phyloP scores from a whole-genome alignment of 2,329 filamentous ascomycete species.

The Aspergillus glaucus region DNA sequence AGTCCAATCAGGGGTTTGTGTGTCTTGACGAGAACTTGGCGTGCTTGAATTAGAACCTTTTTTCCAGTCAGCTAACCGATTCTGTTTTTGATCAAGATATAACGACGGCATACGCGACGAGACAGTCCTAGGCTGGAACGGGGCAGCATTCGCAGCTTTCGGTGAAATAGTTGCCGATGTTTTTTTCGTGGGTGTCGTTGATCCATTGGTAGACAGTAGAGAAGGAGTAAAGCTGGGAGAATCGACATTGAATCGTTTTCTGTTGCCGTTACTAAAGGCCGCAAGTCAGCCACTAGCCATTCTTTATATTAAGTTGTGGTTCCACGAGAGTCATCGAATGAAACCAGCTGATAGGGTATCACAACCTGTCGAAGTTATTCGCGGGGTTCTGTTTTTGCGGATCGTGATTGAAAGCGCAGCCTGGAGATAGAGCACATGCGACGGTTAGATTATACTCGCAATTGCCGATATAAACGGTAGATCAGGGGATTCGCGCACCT shows the following conservation, averaged over 20 bases:
- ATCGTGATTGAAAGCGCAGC: conserved; percentile 84
- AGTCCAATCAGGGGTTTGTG: conserved; percentile 38
- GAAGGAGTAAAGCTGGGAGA: conserved; percentile 89
- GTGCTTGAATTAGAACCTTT: conserved; percentile 38
- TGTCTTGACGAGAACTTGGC: conserved; percentile 34
- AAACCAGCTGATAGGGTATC: conserved; percentile 3
- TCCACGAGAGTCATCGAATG: neutral
- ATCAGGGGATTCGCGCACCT: conserved; percentile 40
- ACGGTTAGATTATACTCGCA: conserved; percentile 13
- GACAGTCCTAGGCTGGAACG: conserved; percentile 40
- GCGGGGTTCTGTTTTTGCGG: conserved; percentile 53
- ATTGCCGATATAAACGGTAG: neutral
- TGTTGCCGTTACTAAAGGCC: conserved; percentile 17
- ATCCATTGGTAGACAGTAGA: conserved; percentile 32
- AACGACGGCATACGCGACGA: conserved; percentile 30
- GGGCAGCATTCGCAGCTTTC: conserved; percentile 80
- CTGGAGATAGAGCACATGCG: conserved; percentile 26
- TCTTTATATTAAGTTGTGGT: neutral
- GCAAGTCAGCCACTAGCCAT: conserved; percentile 13
- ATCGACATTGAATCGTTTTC: conserved; percentile 86
- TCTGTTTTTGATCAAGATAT: neutral
- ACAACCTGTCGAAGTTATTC: conserved; percentile 36
- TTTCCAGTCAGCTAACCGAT: conserved; percentile 16
- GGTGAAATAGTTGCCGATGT: conserved; percentile 66
- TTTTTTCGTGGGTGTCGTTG: conserved; percentile 48